Evolutionary conservation across 1,139 yeast species (phyloP).

Genomic region (Zygoascus hellenicus): DNA sequence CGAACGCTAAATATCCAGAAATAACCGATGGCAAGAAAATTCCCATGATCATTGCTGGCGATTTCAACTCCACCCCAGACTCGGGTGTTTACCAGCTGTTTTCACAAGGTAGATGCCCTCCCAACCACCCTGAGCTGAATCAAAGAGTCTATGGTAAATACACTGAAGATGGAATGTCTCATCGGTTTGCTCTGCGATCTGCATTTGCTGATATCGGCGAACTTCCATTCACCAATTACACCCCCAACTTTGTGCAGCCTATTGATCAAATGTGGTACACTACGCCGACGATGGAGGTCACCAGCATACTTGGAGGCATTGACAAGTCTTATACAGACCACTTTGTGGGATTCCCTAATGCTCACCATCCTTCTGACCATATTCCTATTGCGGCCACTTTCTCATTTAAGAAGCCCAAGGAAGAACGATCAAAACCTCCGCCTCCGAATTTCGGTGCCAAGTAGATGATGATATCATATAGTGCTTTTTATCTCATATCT

Average conservation of each 20-base stretch:
- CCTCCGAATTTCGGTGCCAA: slow-evolving; percentile 25
- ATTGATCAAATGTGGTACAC: slow-evolving; percentile 97
- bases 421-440: slow-evolving; percentile 23
- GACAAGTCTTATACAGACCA: slow-evolving; percentile 71
- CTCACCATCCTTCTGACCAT: slow-evolving; percentile 92
- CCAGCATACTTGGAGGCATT: slow-evolving; percentile 78
- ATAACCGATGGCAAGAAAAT: slow-evolving; percentile 55
- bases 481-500: no score
- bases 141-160: slow-evolving; percentile 89
- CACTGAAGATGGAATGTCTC: slow-evolving; percentile 84
- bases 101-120: slow-evolving; percentile 62
- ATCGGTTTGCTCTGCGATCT: slow-evolving; percentile 73
- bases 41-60: slow-evolving; percentile 86
- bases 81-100: slow-evolving; percentile 91
- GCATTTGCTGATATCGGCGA: slow-evolving; percentile 84
- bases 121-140: slow-evolving; percentile 70
- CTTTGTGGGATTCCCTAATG: slow-evolving; percentile 89
- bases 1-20: slow-evolving; percentile 32
- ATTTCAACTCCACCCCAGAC: slow-evolving; percentile 80
- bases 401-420: slow-evolving; percentile 54
- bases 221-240: slow-evolving; percentile 87
- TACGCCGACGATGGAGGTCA: slow-evolving; percentile 68
- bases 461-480: background rate
- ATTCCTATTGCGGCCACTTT: slow-evolving; percentile 76
- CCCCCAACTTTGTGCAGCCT: slow-evolving; percentile 88